phyloP scores from a whole-genome alignment of 2,329 filamentous ascomycete species.

The Purpureocillium lavendulum region DNA sequence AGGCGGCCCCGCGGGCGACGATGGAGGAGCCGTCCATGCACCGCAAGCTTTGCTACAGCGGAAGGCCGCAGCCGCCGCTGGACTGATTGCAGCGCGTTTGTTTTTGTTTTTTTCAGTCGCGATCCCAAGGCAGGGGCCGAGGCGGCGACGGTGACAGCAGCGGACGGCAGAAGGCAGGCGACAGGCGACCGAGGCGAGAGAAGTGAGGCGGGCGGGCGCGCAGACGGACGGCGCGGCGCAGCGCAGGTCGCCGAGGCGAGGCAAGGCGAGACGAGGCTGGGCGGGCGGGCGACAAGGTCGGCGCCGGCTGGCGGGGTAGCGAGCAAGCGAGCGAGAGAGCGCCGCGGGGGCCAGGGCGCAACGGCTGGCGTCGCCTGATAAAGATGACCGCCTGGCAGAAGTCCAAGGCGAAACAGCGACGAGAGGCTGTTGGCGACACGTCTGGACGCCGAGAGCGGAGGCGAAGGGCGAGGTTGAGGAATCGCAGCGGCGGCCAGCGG shows the following conservation, averaged over 20 bases:
- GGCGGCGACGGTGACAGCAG: no score
- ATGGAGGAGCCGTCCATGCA: constrained; percentile 41
- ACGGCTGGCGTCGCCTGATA: no score
- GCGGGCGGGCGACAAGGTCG: not conserved
- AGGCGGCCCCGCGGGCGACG: constrained; percentile 35
- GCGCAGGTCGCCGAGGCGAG: no score
- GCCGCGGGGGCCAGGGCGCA: not conserved
- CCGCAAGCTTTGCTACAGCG: constrained; percentile 12
- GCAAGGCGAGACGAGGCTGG: constrained; percentile 2
- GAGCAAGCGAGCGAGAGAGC: constrained; percentile 9
- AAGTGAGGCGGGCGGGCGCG: constrained; percentile 3
- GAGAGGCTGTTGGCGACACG: no score
- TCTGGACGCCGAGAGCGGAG: no score
- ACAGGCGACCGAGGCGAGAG: constrained; percentile 9
- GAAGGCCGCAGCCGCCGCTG: constrained; percentile 6
- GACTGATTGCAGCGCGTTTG: not conserved
- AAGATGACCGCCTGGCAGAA: no score
- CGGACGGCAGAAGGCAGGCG: no score
- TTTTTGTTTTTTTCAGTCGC: not conserved
- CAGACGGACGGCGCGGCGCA: no score
- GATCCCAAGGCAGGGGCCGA: no score
- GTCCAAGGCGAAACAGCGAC: no score
- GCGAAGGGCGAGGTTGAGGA: no score
- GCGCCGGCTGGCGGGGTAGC: constrained; percentile 9
- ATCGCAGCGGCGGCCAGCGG: no score